Evolutionary conservation across 768 basidiomycete species (phyloP).

Genomic region (Mycena pura): DNA sequence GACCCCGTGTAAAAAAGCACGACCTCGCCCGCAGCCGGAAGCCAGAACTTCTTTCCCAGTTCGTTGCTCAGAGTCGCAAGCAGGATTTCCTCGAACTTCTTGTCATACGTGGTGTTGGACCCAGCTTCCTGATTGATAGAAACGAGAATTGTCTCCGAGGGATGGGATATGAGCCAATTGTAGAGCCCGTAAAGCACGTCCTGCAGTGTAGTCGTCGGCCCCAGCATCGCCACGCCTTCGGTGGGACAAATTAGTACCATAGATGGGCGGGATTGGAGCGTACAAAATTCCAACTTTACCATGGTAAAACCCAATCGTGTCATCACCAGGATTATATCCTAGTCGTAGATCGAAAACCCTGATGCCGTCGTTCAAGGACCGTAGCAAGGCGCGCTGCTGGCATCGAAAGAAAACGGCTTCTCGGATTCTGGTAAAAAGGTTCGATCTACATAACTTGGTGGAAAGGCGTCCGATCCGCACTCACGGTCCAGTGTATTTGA

Average conservation of each 20-base stretch:
- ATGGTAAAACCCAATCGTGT: constrained; percentile 57
- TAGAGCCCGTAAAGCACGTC: constrained; percentile 27
- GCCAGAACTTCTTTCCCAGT: constrained; percentile 18
- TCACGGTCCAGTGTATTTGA: constrained; percentile 53
- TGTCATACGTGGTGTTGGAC: constrained; percentile 19
- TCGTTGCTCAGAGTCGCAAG: constrained; percentile 10
- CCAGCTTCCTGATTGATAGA: constrained; percentile 27
- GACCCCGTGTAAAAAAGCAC: background rate
- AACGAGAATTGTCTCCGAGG: constrained; percentile 23
- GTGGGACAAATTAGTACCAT: background rate
- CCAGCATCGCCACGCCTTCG: constrained; percentile 18
- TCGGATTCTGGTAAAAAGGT: background rate
- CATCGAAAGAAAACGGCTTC: constrained; percentile 19
- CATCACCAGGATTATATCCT: constrained; percentile 58
- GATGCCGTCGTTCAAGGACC: constrained; percentile 55
- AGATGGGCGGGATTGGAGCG: background rate
- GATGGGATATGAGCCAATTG: constrained; percentile 23
- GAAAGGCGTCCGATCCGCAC: constrained; percentile 16
- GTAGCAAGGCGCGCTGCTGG: constrained; percentile 53
- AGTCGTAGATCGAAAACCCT: constrained; percentile 57
- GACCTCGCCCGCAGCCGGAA: background rate
- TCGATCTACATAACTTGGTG: background rate
- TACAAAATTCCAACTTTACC: constrained; percentile 38
- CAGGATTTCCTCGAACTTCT: constrained; percentile 20
- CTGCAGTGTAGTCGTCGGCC: constrained; percentile 23